Percentiles rank a stretch among this genome's conserved stretches.
Conservation (phyloP, 1,284 basidiomycete species). For the Pseudozyma thailandica region DNA sequence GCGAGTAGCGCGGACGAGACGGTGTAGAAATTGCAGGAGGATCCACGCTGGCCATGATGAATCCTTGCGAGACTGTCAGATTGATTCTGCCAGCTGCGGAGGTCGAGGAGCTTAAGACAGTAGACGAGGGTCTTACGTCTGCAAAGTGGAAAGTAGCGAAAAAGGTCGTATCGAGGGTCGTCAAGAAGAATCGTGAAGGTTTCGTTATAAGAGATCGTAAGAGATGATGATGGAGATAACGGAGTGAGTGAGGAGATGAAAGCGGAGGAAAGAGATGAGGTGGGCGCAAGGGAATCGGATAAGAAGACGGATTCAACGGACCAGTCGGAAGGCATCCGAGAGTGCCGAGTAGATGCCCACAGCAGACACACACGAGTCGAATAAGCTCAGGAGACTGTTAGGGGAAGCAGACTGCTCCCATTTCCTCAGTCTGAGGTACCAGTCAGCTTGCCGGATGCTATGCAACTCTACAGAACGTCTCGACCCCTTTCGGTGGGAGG, state of each 20-base stretch:
- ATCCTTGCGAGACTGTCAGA: neutral
- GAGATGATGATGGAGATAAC: neutral
- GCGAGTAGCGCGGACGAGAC: slow-evolving; percentile 36
- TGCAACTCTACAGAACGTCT: no score
- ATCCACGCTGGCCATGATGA: slow-evolving; percentile 29
- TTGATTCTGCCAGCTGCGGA: neutral
- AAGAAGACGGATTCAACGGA: no score
- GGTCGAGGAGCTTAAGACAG: neutral
- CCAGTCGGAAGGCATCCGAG: no score
- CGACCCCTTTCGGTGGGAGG: slow-evolving; percentile 1
- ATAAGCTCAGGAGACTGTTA: no score
- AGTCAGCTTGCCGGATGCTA: no score
- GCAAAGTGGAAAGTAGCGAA: neutral
- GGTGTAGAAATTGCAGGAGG: slow-evolving; percentile 44
- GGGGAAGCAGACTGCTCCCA: no score
- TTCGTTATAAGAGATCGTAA: slow-evolving; percentile 19
- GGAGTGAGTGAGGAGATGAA: neutral
- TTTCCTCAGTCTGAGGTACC: no score
- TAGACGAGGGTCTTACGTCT: neutral
- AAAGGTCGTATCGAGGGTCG: slow-evolving; percentile 7
- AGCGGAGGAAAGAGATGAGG: neutral
- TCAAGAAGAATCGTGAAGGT: slow-evolving; percentile 10
- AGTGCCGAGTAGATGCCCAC: no score
- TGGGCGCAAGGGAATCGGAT: slow-evolving; percentile 7
- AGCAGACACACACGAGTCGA: no score